A percentile compares a stretch with the other conserved stretches of the same genome.
phyloP scores from a whole-genome alignment of 2,329 filamentous ascomycete genomes.

The Colletotrichum echinochloae region DNA sequence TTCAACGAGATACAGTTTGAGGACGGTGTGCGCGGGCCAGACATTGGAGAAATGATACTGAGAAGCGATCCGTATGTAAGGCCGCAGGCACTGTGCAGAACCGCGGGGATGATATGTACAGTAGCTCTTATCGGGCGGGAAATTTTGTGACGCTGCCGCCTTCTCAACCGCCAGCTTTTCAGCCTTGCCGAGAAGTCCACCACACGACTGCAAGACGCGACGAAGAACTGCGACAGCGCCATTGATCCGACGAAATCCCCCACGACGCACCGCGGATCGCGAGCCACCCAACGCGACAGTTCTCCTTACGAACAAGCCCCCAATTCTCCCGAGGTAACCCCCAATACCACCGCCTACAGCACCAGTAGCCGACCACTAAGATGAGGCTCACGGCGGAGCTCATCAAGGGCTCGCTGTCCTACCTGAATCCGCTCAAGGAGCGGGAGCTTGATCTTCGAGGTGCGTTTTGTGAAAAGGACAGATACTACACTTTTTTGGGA shows the following conservation, averaged over 20 bases:
- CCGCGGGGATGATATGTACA: slow-evolving; percentile 26
- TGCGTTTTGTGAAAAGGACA: slow-evolving; percentile 91
- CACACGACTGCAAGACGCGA: slow-evolving; percentile 20
- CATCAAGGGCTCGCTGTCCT: slow-evolving; percentile 93
- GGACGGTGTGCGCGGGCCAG: background rate
- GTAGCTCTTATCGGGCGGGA: slow-evolving; percentile 37
- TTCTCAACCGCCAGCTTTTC: slow-evolving; percentile 40
- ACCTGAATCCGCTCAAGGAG: slow-evolving; percentile 98
- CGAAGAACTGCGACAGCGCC: slow-evolving; percentile 8
- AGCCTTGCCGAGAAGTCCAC: slow-evolving; percentile 31
- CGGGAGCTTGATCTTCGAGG: slow-evolving; percentile 99
- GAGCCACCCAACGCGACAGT: background rate
- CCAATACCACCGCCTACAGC: slow-evolving; percentile 37
- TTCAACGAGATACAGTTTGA: background rate
- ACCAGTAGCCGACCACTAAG: slow-evolving; percentile 47
- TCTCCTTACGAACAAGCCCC: background rate
- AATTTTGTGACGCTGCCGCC: slow-evolving; percentile 38
- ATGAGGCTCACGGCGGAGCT: slow-evolving; percentile 98
- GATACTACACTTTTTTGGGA: slow-evolving; percentile 85
- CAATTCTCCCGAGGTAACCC: slow-evolving; percentile 24
- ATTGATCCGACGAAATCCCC: background rate
- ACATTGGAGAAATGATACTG: accelerated
- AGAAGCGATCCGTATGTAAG: too few relatives aligned
- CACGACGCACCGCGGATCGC: background rate
- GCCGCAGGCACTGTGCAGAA: background rate